A percentile compares a stretch with the other conserved stretches of the same genome.
Conservation (phyloP, 306 rosid genomes). For the Parietaria judaica region DNA sequence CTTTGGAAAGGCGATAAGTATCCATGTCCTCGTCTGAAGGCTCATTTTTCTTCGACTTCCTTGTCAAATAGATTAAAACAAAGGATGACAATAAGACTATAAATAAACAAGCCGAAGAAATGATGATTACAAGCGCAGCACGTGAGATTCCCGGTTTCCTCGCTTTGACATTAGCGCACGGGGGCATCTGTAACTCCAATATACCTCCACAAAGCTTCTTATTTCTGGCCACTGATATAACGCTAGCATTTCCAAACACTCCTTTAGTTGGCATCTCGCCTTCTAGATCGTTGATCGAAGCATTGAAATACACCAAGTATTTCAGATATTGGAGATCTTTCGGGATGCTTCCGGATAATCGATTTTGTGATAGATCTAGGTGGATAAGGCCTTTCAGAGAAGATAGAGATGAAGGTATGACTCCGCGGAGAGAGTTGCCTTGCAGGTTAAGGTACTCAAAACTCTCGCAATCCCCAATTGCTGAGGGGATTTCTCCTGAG, state of each 20-base stretch:
- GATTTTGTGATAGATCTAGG: slow-evolving; percentile 8
- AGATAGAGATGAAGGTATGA: slow-evolving; percentile 5
- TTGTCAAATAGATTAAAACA: not conserved
- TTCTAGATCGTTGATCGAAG: slow-evolving; percentile 7
- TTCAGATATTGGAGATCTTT: not conserved
- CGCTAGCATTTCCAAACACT: slow-evolving; percentile 10
- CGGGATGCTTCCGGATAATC: not conserved
- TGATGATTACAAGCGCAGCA: slow-evolving; percentile 1
- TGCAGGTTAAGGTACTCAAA: slow-evolving; percentile 12
- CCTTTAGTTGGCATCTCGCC: slow-evolving; percentile 14
- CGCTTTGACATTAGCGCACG: not conserved
- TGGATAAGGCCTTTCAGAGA: slow-evolving; percentile 8
- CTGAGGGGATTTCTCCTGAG: not conserved
- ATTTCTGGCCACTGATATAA: not conserved
- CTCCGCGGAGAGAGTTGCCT: slow-evolving; percentile 5
- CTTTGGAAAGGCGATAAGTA: slow-evolving; percentile 2
- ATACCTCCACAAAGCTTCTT: slow-evolving; percentile 1
- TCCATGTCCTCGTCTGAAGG: not conserved
- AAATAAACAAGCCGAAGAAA: slow-evolving; percentile 4
- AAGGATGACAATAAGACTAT: slow-evolving; percentile 7
- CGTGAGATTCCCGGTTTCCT: not conserved
- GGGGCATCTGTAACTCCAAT: slow-evolving; percentile 18
- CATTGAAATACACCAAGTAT: slow-evolving; percentile 6
- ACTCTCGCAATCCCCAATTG: slow-evolving; percentile 7
- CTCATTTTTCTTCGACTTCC: not conserved